These are phyloP conservation scores for Dryadomyces quercivorus DNA, from an alignment of 2,329 filamentous ascomycete species.

Conservation along the genomic window DNA sequence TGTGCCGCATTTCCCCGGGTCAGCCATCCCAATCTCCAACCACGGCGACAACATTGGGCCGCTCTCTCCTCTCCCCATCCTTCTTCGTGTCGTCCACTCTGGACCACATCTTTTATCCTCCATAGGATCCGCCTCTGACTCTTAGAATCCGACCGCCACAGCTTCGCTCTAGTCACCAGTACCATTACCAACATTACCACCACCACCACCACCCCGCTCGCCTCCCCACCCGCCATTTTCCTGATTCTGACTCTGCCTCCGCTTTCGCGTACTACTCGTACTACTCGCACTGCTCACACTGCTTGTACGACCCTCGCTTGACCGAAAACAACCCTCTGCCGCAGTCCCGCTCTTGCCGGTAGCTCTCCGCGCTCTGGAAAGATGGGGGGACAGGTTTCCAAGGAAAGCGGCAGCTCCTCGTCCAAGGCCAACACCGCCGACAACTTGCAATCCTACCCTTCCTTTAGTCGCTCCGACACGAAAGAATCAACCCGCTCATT, in stretches of 20 bases:
- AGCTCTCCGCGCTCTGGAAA: constrained; percentile 13
- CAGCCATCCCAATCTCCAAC: constrained; percentile 15
- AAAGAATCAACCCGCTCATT: constrained; percentile 85
- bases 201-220: no score
- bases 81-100: constrained; percentile 33
- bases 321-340: not conserved
- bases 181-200: no score
- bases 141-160: constrained; percentile 1
- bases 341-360: not conserved
- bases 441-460: constrained; percentile 73
- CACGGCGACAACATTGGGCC: constrained; percentile 37
- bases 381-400: constrained; percentile 71
- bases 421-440: constrained; percentile 43
- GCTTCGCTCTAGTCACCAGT: not conserved
- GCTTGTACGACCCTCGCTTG: constrained; percentile 4
- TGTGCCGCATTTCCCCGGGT: not conserved
- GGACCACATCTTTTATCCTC: constrained; percentile 40
- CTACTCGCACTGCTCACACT: no score
- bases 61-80: constrained; percentile 29
- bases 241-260: no score
- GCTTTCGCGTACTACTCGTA: no score
- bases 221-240: no score
- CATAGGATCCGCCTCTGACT: constrained; percentile 23
- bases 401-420: constrained; percentile 36
- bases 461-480: constrained; percentile 84